These are phyloP conservation scores for Fusarium sp. DNA, from an alignment of 2,329 filamentous ascomycete species.

Conservation along the genomic window DNA sequence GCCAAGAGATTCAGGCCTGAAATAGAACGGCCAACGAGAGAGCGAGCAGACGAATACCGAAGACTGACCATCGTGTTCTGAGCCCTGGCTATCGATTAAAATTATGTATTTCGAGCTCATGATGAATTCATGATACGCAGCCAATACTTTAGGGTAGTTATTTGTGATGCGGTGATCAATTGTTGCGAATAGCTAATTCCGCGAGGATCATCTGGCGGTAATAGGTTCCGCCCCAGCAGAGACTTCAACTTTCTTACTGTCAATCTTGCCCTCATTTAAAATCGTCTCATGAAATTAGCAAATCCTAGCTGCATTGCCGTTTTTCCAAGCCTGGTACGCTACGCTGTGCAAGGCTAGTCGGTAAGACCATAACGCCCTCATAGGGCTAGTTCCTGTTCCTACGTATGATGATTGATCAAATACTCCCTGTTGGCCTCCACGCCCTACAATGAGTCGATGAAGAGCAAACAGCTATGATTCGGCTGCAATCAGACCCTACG, in stretches of 20 bases:
- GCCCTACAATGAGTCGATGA: not conserved
- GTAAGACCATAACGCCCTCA: not conserved
- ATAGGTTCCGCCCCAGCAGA: constrained; percentile 6
- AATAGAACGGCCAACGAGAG: constrained; percentile 15
- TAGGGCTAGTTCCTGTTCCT: constrained; percentile 12
- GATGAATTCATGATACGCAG: not conserved
- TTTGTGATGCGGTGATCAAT: not conserved
- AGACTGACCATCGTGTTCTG: constrained; percentile 2
- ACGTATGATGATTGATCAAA: not conserved
- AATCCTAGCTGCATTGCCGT: constrained; percentile 12
- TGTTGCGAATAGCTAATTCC: not conserved
- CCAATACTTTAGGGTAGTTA: not conserved
- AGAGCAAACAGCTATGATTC: constrained; percentile 3
- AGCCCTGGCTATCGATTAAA: not conserved
- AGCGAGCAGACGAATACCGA: constrained; percentile 5
- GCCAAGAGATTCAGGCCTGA: constrained; percentile 27
- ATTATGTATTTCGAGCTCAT: constrained; percentile 7
- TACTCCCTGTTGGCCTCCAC: not conserved
- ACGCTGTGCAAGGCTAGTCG: not conserved
- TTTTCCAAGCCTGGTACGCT: constrained; percentile 6
- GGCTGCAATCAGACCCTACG: constrained; percentile 11
- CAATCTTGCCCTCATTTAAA: constrained; percentile 8
- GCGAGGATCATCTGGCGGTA: not conserved
- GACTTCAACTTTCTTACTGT: constrained; percentile 8
- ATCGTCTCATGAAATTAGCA: not conserved